Evolutionary conservation across 768 basidiomycete genomes (phyloP), one percentile per base, ranked within the genome.

Genomic region (Clavulina sp.): DNA sequence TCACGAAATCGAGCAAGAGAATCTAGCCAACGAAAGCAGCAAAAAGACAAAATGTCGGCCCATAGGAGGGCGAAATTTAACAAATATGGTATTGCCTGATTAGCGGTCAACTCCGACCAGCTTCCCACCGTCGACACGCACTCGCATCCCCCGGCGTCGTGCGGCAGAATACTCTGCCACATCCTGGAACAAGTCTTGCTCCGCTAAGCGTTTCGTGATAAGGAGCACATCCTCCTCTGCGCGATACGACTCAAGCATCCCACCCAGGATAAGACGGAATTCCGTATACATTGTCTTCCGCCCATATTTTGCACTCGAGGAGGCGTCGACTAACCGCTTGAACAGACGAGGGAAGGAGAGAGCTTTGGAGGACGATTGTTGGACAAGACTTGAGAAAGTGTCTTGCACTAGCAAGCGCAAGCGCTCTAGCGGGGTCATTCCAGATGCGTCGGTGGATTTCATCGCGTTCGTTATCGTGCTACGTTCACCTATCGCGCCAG

Each of bases 161-260:
- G 53, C 53, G 26, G 46, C 51, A 4, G 52, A 44, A 3, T 43
- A 31, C 52, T 77, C 69, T 33, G 79, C 76, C 43, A 92, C 68
- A 0, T 74, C 73, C 51, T 79, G 76, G 57, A 85, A 91, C 46
- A 93, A 65, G 63, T 97, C 93, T 30, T 81, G 73, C 55, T 83
- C 75, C 40, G 91, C 69, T 41, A 97, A 67, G 54, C 78, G 77
- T 56, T 82, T 85, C 23, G 88, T 84, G 59, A 93, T 89, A 40
- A 71, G 65, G 24, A 97, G 69, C 72, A 92, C 77, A 57, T 96
- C 92, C 26, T 84, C 86, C 57, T 99, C 92, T 3, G 83, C 78
- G 34, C 82, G 78, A 66, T 96, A 97, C 2, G 88, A 83, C 60
- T 93, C 89, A 59, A 97, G 66, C 87, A 97, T 99, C n/a, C 87